phyloP scores from a whole-genome alignment of 768 basidiomycete species.

The Tricholoma hemisulphureum region DNA sequence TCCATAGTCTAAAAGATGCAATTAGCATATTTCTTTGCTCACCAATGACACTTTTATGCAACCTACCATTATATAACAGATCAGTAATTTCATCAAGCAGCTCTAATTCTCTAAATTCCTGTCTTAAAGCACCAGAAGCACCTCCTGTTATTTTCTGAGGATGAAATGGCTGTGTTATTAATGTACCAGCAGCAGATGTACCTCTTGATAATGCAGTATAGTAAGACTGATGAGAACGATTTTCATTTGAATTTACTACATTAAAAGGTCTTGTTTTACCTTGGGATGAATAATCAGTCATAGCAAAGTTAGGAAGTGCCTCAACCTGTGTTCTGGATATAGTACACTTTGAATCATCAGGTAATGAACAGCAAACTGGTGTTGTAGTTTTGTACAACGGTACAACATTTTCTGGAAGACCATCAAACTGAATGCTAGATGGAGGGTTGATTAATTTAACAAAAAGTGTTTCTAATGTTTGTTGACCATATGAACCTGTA shows the following conservation, averaged over 20 bases:
- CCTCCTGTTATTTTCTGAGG: too few relatives aligned
- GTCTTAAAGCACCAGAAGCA: too few relatives aligned
- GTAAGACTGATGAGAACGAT: too few relatives aligned
- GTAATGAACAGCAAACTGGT: background rate
- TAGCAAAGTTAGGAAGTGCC: too few relatives aligned
- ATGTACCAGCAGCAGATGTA: slow-evolving; percentile 25
- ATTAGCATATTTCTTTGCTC: slow-evolving; percentile 21
- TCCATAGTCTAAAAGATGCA: background rate
- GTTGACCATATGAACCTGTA: background rate
- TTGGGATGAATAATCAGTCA: slow-evolving; percentile 29
- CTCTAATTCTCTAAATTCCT: too few relatives aligned
- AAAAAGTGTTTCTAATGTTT: background rate
- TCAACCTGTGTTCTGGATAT: slow-evolving; percentile 20
- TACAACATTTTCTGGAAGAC: background rate
- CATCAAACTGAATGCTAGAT: too few relatives aligned
- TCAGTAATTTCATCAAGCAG: too few relatives aligned
- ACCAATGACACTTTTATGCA: slow-evolving; percentile 12
- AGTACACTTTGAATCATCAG: background rate
- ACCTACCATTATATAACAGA: slow-evolving; percentile 16
- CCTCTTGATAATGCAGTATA: slow-evolving; percentile 32
- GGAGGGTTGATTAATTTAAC: background rate
- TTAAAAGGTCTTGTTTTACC: slow-evolving; percentile 27
- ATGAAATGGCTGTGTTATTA: too few relatives aligned
- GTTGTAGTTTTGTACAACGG: background rate
- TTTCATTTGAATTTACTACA: slow-evolving; percentile 25